Conservation (phyloP, 2,329 filamentous ascomycete species). For the Myriosclerotinia duriaeana region DNA sequence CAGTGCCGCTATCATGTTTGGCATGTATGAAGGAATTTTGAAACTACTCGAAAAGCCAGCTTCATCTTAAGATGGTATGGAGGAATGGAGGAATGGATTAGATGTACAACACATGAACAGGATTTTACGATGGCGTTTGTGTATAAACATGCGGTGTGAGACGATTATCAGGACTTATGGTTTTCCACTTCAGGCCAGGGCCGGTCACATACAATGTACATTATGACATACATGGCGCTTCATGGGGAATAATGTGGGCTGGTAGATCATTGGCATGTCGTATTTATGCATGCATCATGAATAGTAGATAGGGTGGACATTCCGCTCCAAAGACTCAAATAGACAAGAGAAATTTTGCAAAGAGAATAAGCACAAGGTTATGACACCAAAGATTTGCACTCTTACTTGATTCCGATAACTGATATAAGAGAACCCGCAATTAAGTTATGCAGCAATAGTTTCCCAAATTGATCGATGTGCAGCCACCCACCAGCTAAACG, state of each 20-base stretch:
- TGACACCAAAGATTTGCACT: not conserved
- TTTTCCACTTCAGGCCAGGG: constrained; percentile 9
- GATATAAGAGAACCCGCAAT: not conserved
- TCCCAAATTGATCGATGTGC: not conserved
- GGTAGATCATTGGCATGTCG: constrained; percentile 12
- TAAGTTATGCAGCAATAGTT: not conserved
- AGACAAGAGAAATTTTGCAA: not conserved
- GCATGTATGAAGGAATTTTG: constrained; percentile 60
- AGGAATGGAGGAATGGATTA: not conserved
- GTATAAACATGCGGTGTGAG: constrained; percentile 24
- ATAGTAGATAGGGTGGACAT: constrained; percentile 10
- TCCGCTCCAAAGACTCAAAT: constrained; percentile 18
- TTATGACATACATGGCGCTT: constrained; percentile 21
- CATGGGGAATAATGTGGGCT: constrained; percentile 4
- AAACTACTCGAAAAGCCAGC: constrained; percentile 38
- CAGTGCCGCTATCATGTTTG: constrained; percentile 94
- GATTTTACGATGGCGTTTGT: constrained; percentile 30
- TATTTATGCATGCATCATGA: not conserved
- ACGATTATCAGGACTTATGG: constrained; percentile 16
- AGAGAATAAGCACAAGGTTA: not conserved
- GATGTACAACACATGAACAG: constrained; percentile 22
- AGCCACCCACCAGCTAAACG: constrained; percentile 19
- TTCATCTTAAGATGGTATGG: constrained; percentile 29
- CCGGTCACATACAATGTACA: constrained; percentile 17
- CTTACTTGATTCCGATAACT: constrained; percentile 7